These are phyloP conservation scores for Suillus subluteus DNA, from an alignment of 768 basidiomycete genomes.

Conservation along the genomic window DNA sequence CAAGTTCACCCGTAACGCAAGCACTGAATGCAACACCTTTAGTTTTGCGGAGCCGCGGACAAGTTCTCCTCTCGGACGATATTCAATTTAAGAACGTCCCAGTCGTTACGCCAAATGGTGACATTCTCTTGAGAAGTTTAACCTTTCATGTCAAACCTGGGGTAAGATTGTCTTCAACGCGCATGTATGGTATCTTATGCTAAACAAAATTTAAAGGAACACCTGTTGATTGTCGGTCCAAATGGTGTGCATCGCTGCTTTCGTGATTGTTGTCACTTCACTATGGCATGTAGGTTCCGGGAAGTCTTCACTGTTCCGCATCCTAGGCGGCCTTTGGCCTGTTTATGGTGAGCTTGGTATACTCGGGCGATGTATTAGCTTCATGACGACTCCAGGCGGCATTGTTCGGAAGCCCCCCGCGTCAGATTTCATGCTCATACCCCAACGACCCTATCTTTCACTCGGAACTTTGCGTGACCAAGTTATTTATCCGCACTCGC, in stretches of 20 bases:
- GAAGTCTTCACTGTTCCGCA: slow-evolving; percentile 93
- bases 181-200: slow-evolving; percentile 1
- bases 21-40: slow-evolving; percentile 9
- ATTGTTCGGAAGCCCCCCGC: slow-evolving; percentile 88
- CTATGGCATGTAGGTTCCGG: slow-evolving; percentile 61
- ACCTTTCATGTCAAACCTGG: slow-evolving; percentile 91
- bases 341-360: slow-evolving; percentile 46
- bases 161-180: slow-evolving; percentile 40
- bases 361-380: not conserved
- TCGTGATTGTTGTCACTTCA: not conserved
- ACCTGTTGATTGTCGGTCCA: slow-evolving; percentile 90
- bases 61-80: slow-evolving; percentile 82
- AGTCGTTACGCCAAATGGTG: slow-evolving; percentile 95
- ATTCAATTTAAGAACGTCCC: slow-evolving; percentile 94
- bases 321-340: slow-evolving; percentile 95
- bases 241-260: slow-evolving; percentile 60
- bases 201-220: slow-evolving; percentile 58
- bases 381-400: slow-evolving; percentile 48
- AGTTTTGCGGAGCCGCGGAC: slow-evolving; percentile 83
- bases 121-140: slow-evolving; percentile 81
- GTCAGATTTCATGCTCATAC: slow-evolving; percentile 90
- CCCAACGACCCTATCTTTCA: slow-evolving; percentile 94
- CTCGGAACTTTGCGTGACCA: slow-evolving; percentile 94
- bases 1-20: not conserved
- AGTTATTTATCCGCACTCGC: slow-evolving; percentile 92